Percentiles rank a stretch among this genome's conserved stretches.
Evolutionary conservation across 768 basidiomycete species (phyloP).

Genomic region (Tricholoma saponaceum): DNA sequence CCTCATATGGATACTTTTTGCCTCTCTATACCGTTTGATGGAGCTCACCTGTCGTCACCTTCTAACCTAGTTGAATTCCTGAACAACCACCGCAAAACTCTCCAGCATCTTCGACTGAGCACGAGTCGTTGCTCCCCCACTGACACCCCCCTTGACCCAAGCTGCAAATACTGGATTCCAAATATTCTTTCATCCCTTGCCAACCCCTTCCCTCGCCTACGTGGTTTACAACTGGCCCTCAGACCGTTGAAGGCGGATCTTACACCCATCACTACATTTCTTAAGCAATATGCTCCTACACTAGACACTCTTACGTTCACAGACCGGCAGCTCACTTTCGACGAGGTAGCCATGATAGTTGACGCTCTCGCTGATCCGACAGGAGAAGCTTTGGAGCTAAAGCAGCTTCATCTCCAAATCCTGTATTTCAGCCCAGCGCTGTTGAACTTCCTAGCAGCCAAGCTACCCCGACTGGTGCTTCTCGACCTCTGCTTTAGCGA

Average conservation of each 20-base stretch:
- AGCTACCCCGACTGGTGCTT: slow-evolving; percentile 16
- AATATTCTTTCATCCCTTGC: slow-evolving; percentile 26
- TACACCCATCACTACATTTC: slow-evolving; percentile 23
- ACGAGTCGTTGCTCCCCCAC: slow-evolving; percentile 25
- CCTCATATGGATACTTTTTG: slow-evolving; percentile 33
- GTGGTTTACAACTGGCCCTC: slow-evolving; percentile 29
- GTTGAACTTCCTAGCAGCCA: slow-evolving; percentile 18
- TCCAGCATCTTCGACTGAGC: slow-evolving; percentile 33
- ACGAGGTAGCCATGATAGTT: slow-evolving; percentile 29
- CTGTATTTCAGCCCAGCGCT: slow-evolving; percentile 20
- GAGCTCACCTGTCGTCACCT: slow-evolving; percentile 34
- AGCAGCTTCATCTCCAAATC: slow-evolving; percentile 17
- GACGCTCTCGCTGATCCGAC: slow-evolving; percentile 10
- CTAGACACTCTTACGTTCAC: slow-evolving; percentile 31
- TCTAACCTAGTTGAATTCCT: slow-evolving; percentile 31
- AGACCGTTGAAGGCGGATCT: slow-evolving; percentile 34
- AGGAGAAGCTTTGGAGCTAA: slow-evolving; percentile 9
- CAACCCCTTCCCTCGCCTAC: slow-evolving; percentile 27
- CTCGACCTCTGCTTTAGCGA: slow-evolving; percentile 22
- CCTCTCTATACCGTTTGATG: slow-evolving; percentile 43
- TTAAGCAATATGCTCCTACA: slow-evolving; percentile 23
- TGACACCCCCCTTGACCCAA: slow-evolving; percentile 18
- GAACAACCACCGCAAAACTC: slow-evolving; percentile 26
- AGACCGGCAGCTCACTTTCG: slow-evolving; percentile 28
- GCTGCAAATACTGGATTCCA: slow-evolving; percentile 39